Conservation (phyloP, 2,329 filamentous ascomycete species). For the Colletotrichum endophyticum region DNA sequence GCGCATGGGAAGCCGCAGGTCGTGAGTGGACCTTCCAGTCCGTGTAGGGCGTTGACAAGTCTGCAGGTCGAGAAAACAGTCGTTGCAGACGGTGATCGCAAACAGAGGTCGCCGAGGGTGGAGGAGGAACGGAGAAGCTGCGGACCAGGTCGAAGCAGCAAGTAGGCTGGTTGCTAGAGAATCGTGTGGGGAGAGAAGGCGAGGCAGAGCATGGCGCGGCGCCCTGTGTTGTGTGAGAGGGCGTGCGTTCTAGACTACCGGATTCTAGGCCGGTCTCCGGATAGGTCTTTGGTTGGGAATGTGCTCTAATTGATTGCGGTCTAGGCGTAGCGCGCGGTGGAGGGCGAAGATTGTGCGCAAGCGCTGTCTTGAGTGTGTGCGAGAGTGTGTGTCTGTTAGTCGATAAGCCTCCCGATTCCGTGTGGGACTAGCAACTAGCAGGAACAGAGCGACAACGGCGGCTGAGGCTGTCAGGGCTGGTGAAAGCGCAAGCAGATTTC, state of each 20-base stretch:
- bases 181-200: slow-evolving; percentile 4
- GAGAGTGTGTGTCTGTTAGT: neutral
- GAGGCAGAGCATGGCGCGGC: slow-evolving; percentile 12
- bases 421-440: neutral
- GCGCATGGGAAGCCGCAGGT: slow-evolving; percentile 15
- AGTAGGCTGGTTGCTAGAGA: slow-evolving; percentile 1
- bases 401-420: neutral
- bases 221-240: neutral
- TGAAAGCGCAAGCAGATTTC: slow-evolving; percentile 11
- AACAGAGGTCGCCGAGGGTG: neutral
- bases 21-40: neutral
- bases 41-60: neutral
- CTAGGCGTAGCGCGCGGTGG: neutral
- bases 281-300: neutral
- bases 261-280: slow-evolving; percentile 6
- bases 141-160: neutral
- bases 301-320: slow-evolving; percentile 10
- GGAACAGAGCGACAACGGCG: neutral
- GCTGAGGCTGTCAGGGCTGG: neutral
- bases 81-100: neutral
- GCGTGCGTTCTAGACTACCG: slow-evolving; percentile 8
- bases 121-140: neutral
- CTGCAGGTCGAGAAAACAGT: neutral
- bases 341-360: neutral
- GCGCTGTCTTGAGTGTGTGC: neutral